Percentiles rank a stretch among this genome's conserved stretches.
Evolutionary conservation across 371 early-diverging fungal genomes (phyloP).

Genomic region (Zychaea mexicana): DNA sequence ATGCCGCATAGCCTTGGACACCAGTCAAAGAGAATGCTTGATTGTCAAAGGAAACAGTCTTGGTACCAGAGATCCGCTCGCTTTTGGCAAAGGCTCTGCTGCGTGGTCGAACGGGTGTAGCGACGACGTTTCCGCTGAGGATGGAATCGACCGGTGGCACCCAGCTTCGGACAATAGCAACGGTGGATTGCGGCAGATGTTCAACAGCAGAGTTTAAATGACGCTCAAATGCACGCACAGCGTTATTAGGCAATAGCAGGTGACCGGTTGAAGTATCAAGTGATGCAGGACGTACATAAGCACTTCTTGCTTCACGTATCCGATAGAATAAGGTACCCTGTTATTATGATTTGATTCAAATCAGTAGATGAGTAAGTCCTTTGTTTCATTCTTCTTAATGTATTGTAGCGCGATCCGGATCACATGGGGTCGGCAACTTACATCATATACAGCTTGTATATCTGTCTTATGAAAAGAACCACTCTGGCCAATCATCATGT

Average conservation of each 20-base stretch:
- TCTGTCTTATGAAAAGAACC: constrained; percentile 30
- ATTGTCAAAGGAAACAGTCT: not conserved
- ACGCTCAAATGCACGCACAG: constrained; percentile 8
- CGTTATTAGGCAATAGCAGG: not conserved
- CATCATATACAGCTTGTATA: constrained; percentile 40
- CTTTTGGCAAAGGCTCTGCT: not conserved
- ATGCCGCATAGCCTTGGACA: constrained; percentile 5
- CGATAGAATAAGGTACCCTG: constrained; percentile 21
- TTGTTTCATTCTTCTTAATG: not conserved
- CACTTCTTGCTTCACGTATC: constrained; percentile 4
- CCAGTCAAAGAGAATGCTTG: constrained; percentile 13
- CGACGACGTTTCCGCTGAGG: not conserved
- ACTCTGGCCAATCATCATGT: constrained; percentile 38
- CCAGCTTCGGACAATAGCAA: constrained; percentile 1
- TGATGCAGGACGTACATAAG: not conserved
- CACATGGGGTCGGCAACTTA: no score
- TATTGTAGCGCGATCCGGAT: no score
- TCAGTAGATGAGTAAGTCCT: no score
- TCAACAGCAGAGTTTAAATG: constrained; percentile 9
- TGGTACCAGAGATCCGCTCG: constrained; percentile 16
- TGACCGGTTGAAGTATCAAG: constrained; percentile 2
- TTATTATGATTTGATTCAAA: not conserved
- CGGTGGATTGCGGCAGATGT: constrained; percentile 5
- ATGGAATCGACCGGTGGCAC: not conserved
- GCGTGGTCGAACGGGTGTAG: not conserved